Base-by-base conservation (phyloP, 1,284 basidiomycete species). In the Ustilago sp. region DNA sequence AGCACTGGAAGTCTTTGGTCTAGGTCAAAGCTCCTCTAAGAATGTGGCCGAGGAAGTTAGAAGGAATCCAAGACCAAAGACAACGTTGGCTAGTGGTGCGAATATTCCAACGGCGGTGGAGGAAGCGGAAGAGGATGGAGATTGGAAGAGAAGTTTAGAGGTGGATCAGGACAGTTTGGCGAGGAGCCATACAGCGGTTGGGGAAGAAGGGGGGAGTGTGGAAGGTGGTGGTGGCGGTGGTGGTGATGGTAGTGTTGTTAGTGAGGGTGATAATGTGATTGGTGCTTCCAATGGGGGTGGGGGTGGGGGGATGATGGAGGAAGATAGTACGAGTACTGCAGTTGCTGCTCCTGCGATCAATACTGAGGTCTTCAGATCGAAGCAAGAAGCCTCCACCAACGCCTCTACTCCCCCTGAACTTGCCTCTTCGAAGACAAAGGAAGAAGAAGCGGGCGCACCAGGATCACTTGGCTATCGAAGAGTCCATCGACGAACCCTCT, bases 1-100 rank as follows among this genome's bases (percentile, higher is more conserved):
- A 5, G 82, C 82, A 8, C 66, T 83, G 36, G 82, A 83, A 36
- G 78, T 79, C 28, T 82, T 83, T 47, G 82, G 82, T 23, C 70
- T 82, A 12, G 82, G 82, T 4, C 80, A 71, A 47, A 80, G 77
- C 51, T 77, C 73, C 47, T 70, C 70, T 55, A 65, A 77, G 48
- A 83, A 83, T 45, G 82, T 83, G 8, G 79, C 77, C 1, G 67
- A 82, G 47, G 82, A 77, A 36, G 82, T 77, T 31, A 71, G 79
- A 11, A 67, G 70, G 36, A 80, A 78, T 52, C 68, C 77, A 7
- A 64, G 79, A 23, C 70, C 72, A 34, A 75, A 67, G 52, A 48
- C 59, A 31, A 66, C 70, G 8, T 43, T 73, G 31, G 73, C 74
- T 4, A 53, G 62, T 3, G 70, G 73, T 11, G 65, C 71, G 55